Conservation (phyloP, 148 eudicot species). For the Oxyria digyna region DNA sequence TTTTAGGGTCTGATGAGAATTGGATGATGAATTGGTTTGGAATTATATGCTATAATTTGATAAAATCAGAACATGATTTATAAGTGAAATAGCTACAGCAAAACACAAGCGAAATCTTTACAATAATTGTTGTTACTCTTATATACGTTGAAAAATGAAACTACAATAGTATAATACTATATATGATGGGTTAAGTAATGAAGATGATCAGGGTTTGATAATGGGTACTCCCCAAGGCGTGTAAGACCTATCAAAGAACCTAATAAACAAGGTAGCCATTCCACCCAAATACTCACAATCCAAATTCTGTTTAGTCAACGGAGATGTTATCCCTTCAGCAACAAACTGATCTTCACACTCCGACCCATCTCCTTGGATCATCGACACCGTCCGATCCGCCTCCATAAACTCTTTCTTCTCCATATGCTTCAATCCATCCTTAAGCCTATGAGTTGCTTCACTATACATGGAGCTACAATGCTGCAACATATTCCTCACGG, state of each 20-base stretch:
- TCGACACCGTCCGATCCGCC: neutral
- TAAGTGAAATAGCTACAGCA: no score
- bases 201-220: no score
- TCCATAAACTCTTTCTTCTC: neutral
- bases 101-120: no score
- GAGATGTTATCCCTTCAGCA: neutral
- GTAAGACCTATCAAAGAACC: neutral
- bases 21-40: no score
- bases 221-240: neutral
- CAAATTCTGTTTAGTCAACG: neutral
- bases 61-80: no score
- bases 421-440: neutral
- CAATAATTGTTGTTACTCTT: no score
- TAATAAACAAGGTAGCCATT: neutral
- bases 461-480: neutral
- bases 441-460: neutral
- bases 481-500: neutral
- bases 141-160: no score
- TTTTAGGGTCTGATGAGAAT: no score
- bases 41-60: no score
- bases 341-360: neutral
- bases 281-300: neutral
- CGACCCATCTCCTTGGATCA: neutral
- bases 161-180: no score
- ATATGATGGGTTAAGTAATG: no score